Evolutionary conservation across 176 grass and related monocot species (phyloP).

Genomic region (Aegilops sharonensis): DNA sequence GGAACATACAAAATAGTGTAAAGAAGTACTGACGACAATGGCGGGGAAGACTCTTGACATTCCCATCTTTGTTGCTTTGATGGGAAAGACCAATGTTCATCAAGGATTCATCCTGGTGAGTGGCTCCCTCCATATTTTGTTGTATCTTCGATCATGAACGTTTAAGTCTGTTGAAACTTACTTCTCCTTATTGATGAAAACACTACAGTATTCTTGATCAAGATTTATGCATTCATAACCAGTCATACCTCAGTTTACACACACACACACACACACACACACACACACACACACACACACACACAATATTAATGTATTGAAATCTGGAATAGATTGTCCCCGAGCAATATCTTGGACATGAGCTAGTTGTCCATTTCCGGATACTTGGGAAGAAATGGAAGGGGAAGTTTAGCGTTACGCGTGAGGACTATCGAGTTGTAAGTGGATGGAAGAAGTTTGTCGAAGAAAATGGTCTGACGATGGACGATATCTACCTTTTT

Average conservation of each 20-base stretch:
- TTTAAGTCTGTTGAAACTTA: neutral
- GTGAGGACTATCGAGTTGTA: neutral
- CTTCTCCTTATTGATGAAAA: neutral
- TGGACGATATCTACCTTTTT: neutral
- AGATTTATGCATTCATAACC: neutral
- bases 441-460: neutral
- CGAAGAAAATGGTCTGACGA: neutral
- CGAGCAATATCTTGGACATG: neutral
- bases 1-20: neutral
- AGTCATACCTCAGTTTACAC: neutral
- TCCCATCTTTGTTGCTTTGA: neutral
- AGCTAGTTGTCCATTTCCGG: neutral
- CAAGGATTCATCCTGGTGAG: neutral
- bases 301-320: neutral
- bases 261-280: too few species aligned
- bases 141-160: neutral
- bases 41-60: neutral
- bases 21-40: conserved; percentile 47
- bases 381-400: neutral
- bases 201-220: neutral
- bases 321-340: neutral
- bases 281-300: too few species aligned
- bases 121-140: neutral
- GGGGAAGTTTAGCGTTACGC: neutral
- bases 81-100: neutral